Evolutionary conservation across 2,329 filamentous ascomycete species (phyloP).

Genomic region (Epichloe hybrida): DNA sequence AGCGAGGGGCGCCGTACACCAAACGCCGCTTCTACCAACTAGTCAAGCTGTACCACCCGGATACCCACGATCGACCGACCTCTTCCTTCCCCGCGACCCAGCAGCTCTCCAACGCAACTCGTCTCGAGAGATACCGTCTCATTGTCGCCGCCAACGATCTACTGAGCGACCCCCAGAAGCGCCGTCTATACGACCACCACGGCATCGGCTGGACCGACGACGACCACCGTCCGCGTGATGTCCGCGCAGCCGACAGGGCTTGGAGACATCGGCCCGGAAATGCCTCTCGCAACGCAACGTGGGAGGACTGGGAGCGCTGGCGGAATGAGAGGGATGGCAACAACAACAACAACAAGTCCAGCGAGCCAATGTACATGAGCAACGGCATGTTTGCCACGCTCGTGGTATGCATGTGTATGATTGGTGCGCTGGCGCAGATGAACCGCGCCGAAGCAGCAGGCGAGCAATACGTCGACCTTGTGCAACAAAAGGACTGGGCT

Average conservation of each 20-base stretch:
- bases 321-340: conserved; percentile 39
- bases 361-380: conserved; percentile 51
- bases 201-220: conserved; percentile 61
- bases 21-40: conserved; percentile 80
- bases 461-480: conserved; percentile 49
- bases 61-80: conserved; percentile 34
- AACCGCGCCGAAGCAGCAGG: conserved; percentile 53
- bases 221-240: conserved; percentile 38
- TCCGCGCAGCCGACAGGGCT: conserved; percentile 27
- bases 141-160: conserved; percentile 80
- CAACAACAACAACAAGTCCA: conserved; percentile 23
- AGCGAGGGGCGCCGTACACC: conserved; percentile 53
- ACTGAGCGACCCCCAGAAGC: conserved; percentile 66
- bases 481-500: conserved; percentile 50
- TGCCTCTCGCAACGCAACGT: conserved; percentile 66
- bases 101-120: conserved; percentile 37
- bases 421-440: conserved; percentile 61
- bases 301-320: conserved; percentile 95
- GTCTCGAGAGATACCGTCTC: conserved; percentile 81
- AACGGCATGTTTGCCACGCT: conserved; percentile 63
- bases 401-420: conserved; percentile 53
- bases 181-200: conserved; percentile 67
- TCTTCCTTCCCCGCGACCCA: background rate
- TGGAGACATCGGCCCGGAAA: conserved; percentile 37
- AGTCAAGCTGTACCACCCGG: conserved; percentile 92